A percentile compares a stretch with the other conserved stretches of the same genome.
These are phyloP conservation scores for Myrica gale DNA, from an alignment of 306 rosid species.

Conservation along the genomic window DNA sequence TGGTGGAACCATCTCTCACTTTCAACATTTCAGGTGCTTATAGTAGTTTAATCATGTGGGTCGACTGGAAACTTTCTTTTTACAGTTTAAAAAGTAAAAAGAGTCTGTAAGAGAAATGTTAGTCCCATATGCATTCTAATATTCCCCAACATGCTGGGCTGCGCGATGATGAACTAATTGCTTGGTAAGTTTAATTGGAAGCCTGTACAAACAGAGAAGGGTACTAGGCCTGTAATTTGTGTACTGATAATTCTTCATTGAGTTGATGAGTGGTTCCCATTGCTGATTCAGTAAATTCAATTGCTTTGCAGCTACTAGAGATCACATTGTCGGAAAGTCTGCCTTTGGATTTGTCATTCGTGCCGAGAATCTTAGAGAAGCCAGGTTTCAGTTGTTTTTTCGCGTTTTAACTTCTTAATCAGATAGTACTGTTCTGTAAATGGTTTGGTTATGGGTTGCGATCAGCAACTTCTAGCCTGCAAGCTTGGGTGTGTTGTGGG, in stretches of 20 bases:
- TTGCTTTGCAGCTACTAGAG: constrained; percentile 62
- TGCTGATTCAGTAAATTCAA: constrained; percentile 8
- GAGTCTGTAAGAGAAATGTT: too few species aligned
- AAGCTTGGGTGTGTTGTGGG: not conserved
- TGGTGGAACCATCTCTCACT: constrained; percentile 99
- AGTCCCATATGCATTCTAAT: too few species aligned
- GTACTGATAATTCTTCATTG: constrained; percentile 2
- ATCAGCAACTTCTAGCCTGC: not conserved
- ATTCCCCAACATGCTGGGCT: too few species aligned
- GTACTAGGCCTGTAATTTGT: not conserved
- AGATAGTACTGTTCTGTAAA: not conserved
- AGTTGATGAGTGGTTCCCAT: constrained; percentile 16
- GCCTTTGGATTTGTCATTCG: constrained; percentile 85
- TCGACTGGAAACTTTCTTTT: not conserved
- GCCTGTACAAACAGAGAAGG: too few species aligned
- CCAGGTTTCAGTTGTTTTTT: constrained; percentile 64
- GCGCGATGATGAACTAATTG: too few species aligned
- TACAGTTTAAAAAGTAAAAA: not conserved
- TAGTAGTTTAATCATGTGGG: constrained; percentile 6
- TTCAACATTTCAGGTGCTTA: constrained; percentile 75
- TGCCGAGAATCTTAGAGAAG: constrained; percentile 83
- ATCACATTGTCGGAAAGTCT: constrained; percentile 48
- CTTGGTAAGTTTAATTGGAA: too few species aligned
- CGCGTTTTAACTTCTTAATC: not conserved
- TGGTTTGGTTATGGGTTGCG: not conserved